Conservation (phyloP, 2,329 filamentous ascomycete species). For the Trichoderma lentiforme region DNA sequence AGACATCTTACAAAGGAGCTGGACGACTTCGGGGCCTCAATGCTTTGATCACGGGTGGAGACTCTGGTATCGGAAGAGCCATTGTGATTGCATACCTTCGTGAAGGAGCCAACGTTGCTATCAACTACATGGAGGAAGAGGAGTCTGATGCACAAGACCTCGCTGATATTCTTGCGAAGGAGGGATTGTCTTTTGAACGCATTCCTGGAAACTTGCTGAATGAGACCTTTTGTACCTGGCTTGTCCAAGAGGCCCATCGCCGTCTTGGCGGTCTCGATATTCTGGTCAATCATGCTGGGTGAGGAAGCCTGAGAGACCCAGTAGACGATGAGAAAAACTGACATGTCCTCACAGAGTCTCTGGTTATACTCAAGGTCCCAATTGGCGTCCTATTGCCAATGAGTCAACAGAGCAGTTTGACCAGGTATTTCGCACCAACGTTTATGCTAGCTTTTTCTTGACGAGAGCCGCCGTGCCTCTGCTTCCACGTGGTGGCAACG, state of each 20-base stretch:
- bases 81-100: neutral
- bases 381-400: neutral
- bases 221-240: neutral
- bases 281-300: neutral
- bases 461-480: neutral
- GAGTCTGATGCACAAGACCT: neutral
- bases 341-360: neutral
- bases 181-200: neutral
- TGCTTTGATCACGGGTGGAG: neutral
- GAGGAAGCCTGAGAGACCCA: neutral
- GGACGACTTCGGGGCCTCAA: neutral
- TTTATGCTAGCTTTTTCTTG: neutral
- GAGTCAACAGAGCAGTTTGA: neutral
- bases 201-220: neutral
- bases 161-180: neutral
- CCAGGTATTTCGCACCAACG: neutral
- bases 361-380: neutral
- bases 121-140: neutral
- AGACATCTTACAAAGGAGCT: neutral
- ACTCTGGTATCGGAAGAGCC: neutral
- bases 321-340: neutral
- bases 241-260: neutral
- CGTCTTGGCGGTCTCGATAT: neutral
- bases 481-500: neutral
- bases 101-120: neutral